These are phyloP conservation scores for Ganoderma multipileum DNA, from an alignment of 1,284 basidiomycete species.

Conservation along the genomic window DNA sequence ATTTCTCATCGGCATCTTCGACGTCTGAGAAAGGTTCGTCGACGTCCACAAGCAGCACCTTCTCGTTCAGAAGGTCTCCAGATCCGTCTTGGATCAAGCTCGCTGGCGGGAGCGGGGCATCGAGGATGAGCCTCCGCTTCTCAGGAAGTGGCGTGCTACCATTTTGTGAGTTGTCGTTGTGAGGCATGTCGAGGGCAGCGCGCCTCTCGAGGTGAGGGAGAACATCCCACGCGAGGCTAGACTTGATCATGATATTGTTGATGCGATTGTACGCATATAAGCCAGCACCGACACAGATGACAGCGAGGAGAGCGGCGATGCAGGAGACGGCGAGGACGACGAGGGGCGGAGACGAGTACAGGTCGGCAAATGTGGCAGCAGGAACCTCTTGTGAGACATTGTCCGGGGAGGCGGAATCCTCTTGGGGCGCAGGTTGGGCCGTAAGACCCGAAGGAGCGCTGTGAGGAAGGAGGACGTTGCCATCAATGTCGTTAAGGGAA, in stretches of 20 bases:
- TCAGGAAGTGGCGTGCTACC: slow-evolving; percentile 20
- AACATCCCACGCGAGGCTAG: slow-evolving; percentile 42
- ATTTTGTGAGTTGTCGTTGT: slow-evolving; percentile 16
- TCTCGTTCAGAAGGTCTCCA: slow-evolving; percentile 18
- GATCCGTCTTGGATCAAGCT: slow-evolving; percentile 19
- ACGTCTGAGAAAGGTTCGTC: slow-evolving; percentile 24
- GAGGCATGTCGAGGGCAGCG: slow-evolving; percentile 20
- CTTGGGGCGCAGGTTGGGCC: slow-evolving; percentile 20
- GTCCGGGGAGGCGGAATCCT: slow-evolving; percentile 4
- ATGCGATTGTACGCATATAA: slow-evolving; percentile 46
- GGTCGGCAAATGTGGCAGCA: slow-evolving; percentile 11
- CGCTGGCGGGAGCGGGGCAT: slow-evolving; percentile 20
- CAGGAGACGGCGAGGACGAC: slow-evolving; percentile 46
- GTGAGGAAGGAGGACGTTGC: slow-evolving; percentile 24
- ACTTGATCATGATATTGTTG: slow-evolving; percentile 39
- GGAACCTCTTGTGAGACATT: slow-evolving; percentile 18
- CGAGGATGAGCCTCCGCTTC: slow-evolving; percentile 26
- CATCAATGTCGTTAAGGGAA: slow-evolving; percentile 41
- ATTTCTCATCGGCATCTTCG: slow-evolving; percentile 44
- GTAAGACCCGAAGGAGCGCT: slow-evolving; percentile 15
- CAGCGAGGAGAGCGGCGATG: slow-evolving; percentile 43
- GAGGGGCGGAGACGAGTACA: slow-evolving; percentile 33
- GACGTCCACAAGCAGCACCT: slow-evolving; percentile 15
- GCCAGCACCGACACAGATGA: slow-evolving; percentile 44
- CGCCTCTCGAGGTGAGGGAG: slow-evolving; percentile 43